Evolutionary conservation across 257 asterid species (phyloP).

Genomic region (Solanum virginianum): DNA sequence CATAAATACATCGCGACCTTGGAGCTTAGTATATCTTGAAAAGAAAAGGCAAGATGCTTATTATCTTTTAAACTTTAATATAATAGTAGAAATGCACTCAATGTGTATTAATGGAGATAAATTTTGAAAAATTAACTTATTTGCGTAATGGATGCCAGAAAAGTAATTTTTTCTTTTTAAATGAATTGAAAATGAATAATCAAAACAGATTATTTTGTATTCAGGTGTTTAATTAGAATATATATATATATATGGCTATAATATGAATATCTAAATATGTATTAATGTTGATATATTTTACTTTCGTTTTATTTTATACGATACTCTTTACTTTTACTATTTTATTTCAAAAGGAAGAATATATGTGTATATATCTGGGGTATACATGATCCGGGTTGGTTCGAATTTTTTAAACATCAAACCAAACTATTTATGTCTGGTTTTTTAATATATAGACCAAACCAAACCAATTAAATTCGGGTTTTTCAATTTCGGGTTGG

Average conservation of each 20-base stretch:
- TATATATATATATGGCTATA: rapidly evolving
- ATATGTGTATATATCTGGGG: too few relatives aligned
- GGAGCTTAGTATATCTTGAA: too few relatives aligned
- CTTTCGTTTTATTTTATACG: neutral
- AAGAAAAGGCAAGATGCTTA: too few relatives aligned
- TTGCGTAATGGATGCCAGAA: neutral
- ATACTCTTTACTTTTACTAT: neutral
- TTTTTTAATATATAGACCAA: too few relatives aligned
- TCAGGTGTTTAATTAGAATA: neutral
- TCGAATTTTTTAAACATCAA: too few relatives aligned
- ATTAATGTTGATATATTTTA: neutral
- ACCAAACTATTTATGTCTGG: too few relatives aligned
- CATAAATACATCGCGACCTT: neutral
- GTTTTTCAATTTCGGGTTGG: too few relatives aligned
- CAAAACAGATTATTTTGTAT: neutral
- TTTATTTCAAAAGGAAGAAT: neutral
- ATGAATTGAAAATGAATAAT: neutral
- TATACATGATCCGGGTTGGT: too few relatives aligned
- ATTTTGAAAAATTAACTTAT: neutral
- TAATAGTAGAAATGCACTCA: too few relatives aligned
- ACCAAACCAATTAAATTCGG: too few relatives aligned
- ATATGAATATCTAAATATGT: neutral
- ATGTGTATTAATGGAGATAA: neutral
- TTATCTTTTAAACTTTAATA: too few relatives aligned
- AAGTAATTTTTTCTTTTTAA: neutral